Evolutionary conservation across 352 stramenopile genomes (phyloP).

Genomic region (Aphanomyces astaci): DNA sequence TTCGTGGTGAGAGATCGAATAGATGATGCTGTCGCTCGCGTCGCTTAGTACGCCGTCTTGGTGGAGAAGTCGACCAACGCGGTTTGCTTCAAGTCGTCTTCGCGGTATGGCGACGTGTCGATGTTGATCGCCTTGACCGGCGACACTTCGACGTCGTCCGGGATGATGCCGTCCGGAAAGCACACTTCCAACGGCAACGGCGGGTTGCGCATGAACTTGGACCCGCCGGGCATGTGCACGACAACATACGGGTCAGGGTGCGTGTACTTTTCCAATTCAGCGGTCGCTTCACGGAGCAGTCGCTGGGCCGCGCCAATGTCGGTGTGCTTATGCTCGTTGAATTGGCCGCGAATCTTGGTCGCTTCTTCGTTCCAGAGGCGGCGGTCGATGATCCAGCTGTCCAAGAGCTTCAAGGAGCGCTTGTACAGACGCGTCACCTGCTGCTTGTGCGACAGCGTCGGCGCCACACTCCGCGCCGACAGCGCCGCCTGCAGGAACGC

Average conservation of each 20-base stretch:
- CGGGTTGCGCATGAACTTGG: conserved; percentile 98
- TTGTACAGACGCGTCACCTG: conserved; percentile 91
- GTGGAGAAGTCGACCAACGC: conserved; percentile 83
- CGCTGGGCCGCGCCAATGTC: conserved; percentile 57
- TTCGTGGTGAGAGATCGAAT: no score
- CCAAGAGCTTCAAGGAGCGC: conserved; percentile 89
- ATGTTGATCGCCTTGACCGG: conserved; percentile 82
- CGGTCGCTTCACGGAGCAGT: conserved; percentile 86
- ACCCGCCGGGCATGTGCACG: conserved; percentile 97
- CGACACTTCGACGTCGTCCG: conserved; percentile 79
- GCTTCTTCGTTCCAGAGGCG: conserved; percentile 93
- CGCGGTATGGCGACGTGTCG: conserved; percentile 70
- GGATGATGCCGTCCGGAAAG: conserved; percentile 82
- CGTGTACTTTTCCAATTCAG: conserved; percentile 89
- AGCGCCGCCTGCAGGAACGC: conserved; percentile 74
- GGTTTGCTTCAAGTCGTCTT: conserved; percentile 42
- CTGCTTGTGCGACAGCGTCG: conserved; percentile 83
- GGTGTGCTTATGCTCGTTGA: conserved; percentile 75
- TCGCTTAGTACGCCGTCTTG: conserved; percentile 73
- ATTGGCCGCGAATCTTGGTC: conserved; percentile 88
- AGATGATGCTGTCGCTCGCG: background rate
- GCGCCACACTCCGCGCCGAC: conserved; percentile 42
- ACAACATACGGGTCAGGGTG: conserved; percentile 97
- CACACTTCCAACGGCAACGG: conserved; percentile 91
- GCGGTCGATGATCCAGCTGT: conserved; percentile 92